phyloP scores from a whole-genome alignment of 371 early-diverging fungal genomes.

The Mortierella sp. region DNA sequence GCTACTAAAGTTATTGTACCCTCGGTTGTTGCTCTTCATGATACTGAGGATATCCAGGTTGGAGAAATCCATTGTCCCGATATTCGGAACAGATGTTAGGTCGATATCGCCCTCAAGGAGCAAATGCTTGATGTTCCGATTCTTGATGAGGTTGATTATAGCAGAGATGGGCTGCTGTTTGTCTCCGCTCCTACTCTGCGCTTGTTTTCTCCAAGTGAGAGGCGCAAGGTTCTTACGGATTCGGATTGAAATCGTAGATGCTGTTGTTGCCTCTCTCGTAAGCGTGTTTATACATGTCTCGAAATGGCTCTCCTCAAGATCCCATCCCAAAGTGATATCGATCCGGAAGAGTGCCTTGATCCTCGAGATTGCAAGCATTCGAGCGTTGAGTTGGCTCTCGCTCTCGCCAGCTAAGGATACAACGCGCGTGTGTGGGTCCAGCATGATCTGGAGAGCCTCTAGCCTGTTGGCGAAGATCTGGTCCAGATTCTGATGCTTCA shows the following conservation, averaged over 20 bases:
- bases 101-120: conserved; percentile 45
- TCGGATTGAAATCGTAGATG: conserved; percentile 21
- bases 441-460: conserved; percentile 6
- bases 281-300: conserved; percentile 4
- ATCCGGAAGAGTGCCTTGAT: conserved; percentile 25
- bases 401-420: not conserved
- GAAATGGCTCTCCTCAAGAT: conserved; percentile 16
- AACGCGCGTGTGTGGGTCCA: conserved; percentile 23
- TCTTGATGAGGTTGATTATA: conserved; percentile 33
- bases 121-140: conserved; percentile 22
- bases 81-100: conserved; percentile 31
- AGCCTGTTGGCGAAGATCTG: conserved; percentile 22
- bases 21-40: conserved; percentile 37
- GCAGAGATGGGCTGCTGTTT: conserved; percentile 33
- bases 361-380: conserved; percentile 19
- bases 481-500: conserved; percentile 17
- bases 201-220: conserved; percentile 23
- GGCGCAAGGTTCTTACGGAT: conserved; percentile 21
- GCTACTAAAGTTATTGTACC: not conserved
- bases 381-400: conserved; percentile 18
- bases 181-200: not conserved
- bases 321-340: conserved; percentile 43
- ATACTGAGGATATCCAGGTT: conserved; percentile 39
- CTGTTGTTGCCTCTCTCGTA: conserved; percentile 7
- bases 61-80: conserved; percentile 43